These are phyloP conservation scores for Babesia divergens DNA, from an alignment of 169 alveolate genomes.

Conservation along the genomic window DNA sequence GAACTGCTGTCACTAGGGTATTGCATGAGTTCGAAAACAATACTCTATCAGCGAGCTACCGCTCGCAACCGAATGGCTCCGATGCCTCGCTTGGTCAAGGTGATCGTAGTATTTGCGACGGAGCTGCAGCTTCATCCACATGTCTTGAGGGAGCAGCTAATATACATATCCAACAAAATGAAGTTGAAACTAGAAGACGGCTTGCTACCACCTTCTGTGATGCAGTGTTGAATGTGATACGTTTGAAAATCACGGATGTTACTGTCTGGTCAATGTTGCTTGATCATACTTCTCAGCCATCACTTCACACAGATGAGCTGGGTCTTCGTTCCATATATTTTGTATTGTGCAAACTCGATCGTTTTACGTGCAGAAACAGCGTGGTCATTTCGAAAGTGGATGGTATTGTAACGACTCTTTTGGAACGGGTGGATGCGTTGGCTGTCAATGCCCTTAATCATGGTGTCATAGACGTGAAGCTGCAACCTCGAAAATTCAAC, in stretches of 20 bases:
- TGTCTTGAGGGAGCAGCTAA: too few relatives aligned
- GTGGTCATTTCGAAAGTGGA: conserved; percentile 4
- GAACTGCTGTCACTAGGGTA: not conserved
- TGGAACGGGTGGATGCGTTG: not conserved
- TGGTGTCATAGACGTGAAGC: conserved; percentile 20
- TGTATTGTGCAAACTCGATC: not conserved
- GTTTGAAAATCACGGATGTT: conserved; percentile 4
- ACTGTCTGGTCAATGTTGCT: conserved; percentile 16
- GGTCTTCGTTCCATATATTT: not conserved
- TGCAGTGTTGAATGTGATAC: not conserved
- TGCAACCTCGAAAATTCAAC: not conserved
- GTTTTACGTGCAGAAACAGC: not conserved
- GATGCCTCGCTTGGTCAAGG: too few relatives aligned
- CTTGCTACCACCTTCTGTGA: not conserved
- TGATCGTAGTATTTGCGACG: too few relatives aligned
- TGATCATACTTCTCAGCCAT: not conserved
- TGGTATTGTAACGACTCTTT: not conserved
- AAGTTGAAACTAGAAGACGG: too few relatives aligned
- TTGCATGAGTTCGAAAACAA: not conserved
- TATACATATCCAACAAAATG: too few relatives aligned
- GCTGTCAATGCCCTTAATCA: not conserved
- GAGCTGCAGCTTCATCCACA: too few relatives aligned
- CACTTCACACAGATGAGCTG: not conserved
- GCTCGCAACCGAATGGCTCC: too few relatives aligned
- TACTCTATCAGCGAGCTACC: too few relatives aligned